Conservation (phyloP, 2,329 filamentous ascomycete genomes). For the Blastomyces gilchristii region DNA sequence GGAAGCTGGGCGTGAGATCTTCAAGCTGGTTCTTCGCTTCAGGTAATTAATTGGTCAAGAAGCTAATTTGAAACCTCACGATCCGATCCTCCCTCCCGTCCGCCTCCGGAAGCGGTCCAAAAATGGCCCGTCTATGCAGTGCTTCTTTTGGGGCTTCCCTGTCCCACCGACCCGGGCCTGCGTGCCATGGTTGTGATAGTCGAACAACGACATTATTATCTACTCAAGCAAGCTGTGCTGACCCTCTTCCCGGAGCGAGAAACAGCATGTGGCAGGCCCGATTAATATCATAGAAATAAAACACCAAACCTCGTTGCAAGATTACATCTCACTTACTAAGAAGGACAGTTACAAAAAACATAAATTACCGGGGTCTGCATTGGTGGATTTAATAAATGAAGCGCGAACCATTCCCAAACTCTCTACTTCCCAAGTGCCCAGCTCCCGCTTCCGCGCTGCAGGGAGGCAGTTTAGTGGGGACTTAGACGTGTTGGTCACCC, state of each 20-base stretch:
- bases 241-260: background rate
- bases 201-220: too few relatives aligned
- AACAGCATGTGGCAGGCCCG: background rate
- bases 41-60: background rate
- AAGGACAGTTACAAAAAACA: background rate
- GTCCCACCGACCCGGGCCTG: background rate
- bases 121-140: background rate
- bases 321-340: background rate
- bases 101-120: background rate
- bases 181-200: too few relatives aligned
- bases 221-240: background rate
- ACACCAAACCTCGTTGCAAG: background rate
- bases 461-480: background rate
- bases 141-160: background rate
- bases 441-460: slow-evolving; percentile 7
- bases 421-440: background rate
- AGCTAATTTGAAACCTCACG: background rate
- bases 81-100: slow-evolving; percentile 6
- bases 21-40: background rate
- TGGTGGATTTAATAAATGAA: background rate
- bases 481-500: background rate
- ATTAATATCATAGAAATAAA: background rate
- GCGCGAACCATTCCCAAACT: background rate
- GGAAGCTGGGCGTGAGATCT: background rate
- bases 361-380: background rate